Evolutionary conservation across 1,139 yeast species (phyloP), one percentile per base, ranked within the genome.

Genomic region (Kodamaea ohmeri): DNA sequence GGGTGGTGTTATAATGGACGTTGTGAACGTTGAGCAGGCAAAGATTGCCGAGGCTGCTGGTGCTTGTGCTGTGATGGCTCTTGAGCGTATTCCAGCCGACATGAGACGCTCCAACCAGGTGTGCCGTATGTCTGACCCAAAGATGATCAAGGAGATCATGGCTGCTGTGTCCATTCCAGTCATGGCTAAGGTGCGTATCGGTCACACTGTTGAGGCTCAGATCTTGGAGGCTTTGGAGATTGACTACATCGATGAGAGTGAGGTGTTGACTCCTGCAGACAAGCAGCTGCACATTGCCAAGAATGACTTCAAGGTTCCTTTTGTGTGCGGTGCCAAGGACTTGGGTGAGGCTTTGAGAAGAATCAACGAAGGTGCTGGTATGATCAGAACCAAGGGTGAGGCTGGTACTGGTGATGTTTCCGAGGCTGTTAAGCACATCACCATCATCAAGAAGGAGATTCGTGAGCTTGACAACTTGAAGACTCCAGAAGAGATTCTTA

Each of bases 1-100:
- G 57, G 92, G 87, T 40, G 74, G 75, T 36, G 75, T 70, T 38
- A 70, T 68, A 45, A 69, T 69, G 76, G 76, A 69, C 78, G 94
- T 65, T 32, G 73, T 69, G 36, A 69, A 63, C 40, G 68, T 69
- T 20, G 76, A 70, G 47, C 76, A 70, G 49, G 76, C 76, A 17
- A 40, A 46, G 43, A 77, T 86, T 44, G 95, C 95, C 22, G 94
- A 86, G 60, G 71, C 66, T 43, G 92, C 95, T 2, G 95, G 95
- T 45, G 95, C 95, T 9, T 83, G 88, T 65, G 94, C 95, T 8
- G 95, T 86, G 26, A 86, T 85, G 95, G 95, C 95, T 3, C 71
- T 86, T 49, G 95, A 86, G 62, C 70, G 84, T 52, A 87, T 86
- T 41, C 95, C 95, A 16, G 90, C 95, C 12, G 95, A 86, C 56